These are phyloP conservation scores for Rhinocladiella similis DNA, from an alignment of 2,329 filamentous ascomycete genomes.

Conservation along the genomic window DNA sequence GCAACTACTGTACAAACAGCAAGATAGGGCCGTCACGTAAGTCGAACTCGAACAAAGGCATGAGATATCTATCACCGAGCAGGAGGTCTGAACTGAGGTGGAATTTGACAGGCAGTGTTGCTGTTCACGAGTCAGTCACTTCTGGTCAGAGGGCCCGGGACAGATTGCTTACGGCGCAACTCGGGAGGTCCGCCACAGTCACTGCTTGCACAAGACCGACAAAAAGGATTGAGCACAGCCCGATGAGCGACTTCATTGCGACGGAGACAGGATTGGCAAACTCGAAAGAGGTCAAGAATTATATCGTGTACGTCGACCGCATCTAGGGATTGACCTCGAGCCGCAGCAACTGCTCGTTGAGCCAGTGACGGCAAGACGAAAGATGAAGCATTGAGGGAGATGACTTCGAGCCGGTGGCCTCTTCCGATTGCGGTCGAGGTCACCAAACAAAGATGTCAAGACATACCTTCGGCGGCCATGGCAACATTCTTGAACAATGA, in stretches of 20 bases:
- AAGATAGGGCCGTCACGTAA: conserved; percentile 30
- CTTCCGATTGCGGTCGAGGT: conserved; percentile 11
- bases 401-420: background rate
- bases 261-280: conserved; percentile 2
- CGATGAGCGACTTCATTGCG: conserved; percentile 12
- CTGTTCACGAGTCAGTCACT: conserved; percentile 19
- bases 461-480: conserved; percentile 21
- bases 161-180: conserved; percentile 24
- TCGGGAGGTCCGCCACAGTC: conserved; percentile 24
- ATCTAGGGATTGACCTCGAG: conserved; percentile 5
- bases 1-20: conserved; percentile 29
- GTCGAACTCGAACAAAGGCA: conserved; percentile 27
- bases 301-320: background rate
- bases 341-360: background rate
- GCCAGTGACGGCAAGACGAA: background rate
- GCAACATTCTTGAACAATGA: conserved; percentile 22
- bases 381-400: background rate
- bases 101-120: conserved; percentile 30
- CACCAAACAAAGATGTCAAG: conserved; percentile 19
- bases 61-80: conserved; percentile 29
- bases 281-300: background rate
- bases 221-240: conserved; percentile 8
- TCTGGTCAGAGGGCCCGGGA: background rate
- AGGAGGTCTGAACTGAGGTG: conserved; percentile 25
- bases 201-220: conserved; percentile 12